Evolutionary conservation across 2,329 filamentous ascomycete genomes (phyloP), one percentile per base, ranked within the genome.

Genomic region (Ceratocystis diversiconidia): DNA sequence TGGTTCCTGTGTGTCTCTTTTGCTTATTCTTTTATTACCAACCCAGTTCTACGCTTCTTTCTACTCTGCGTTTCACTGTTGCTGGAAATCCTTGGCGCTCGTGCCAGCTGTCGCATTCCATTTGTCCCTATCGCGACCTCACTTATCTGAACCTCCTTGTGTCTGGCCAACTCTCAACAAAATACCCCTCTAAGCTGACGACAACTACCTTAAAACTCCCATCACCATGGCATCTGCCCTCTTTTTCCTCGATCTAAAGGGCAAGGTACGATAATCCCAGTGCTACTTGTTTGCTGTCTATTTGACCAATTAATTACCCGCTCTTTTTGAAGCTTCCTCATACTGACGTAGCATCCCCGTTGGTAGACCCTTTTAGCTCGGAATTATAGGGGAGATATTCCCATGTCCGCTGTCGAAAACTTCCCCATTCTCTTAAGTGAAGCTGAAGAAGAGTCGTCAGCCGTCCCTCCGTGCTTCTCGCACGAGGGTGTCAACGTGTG

Each of bases 161-260:
- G 25, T 36, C 30, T 36, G 55, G 55, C 55, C 30, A 36, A 36
- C 30, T n/a, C 55, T 36, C 55, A 19, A 17, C 55, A n/a, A n/a
- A 59, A 59, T 32, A 50, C 46, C 28, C 46, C 30, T 63, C 30
- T 44, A 63, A 43, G n/a, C 25, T 41, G 28, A 63, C 62, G n/a
- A 63, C 36, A 25, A 15, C 22, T n/a, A 17, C 62, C 19, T 15
- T 43, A 17, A 22, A 63, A 25, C 15, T 12, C 50, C 44, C 12
- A 41, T 41, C 43, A 57, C n/a, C 59, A 99, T 99, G 94, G 94
- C 94, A 71, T 99, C 94, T 68, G 94, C 94, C 70, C 76, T 99
- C 73, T 99, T 99, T 84, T 99, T 99, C 76, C 87, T 99, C 73
- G 94, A 99, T 77, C 83, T 99, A 71, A 99, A 99, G 90, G 94